phyloP scores from a whole-genome alignment of 2,329 filamentous ascomycete genomes.

The Apiospora aurea region DNA sequence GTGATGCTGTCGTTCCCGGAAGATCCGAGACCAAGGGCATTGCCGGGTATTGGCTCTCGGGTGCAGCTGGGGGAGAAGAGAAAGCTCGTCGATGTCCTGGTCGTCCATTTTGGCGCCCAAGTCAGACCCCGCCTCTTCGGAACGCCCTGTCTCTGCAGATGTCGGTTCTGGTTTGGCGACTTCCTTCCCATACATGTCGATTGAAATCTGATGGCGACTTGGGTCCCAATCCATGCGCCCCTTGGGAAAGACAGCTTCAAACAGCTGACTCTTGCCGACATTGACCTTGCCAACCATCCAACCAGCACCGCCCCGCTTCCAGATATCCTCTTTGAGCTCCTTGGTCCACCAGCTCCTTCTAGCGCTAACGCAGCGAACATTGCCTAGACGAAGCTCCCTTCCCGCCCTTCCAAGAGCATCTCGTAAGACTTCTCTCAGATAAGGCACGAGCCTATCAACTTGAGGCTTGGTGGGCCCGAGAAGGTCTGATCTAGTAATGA shows the following conservation, averaged over 20 bases:
- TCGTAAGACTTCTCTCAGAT: constrained; percentile 78
- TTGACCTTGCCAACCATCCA: constrained; percentile 99
- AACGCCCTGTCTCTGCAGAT: not conserved
- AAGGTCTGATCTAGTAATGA: constrained; percentile 88
- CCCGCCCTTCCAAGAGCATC: constrained; percentile 74
- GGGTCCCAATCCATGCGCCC: constrained; percentile 57
- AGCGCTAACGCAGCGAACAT: constrained; percentile 85
- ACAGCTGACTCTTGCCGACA: constrained; percentile 93
- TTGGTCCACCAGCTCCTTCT: constrained; percentile 91
- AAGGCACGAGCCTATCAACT: constrained; percentile 87
- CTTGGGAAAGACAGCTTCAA: constrained; percentile 87
- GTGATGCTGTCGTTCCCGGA: constrained; percentile 92
- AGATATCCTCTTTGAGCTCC: constrained; percentile 85
- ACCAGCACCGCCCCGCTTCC: constrained; percentile 80
- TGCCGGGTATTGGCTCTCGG: constrained; percentile 76
- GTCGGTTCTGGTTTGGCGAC: not conserved
- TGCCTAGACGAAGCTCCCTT: constrained; percentile 80
- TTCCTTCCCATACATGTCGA: constrained; percentile 40
- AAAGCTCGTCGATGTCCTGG: constrained; percentile 46
- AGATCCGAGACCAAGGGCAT: constrained; percentile 89
- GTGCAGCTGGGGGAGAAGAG: constrained; percentile 79
- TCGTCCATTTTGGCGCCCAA: constrained; percentile 33
- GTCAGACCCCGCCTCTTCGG: not conserved
- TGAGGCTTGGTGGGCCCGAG: constrained; percentile 84
- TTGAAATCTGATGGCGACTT: constrained; percentile 46